phyloP scores from a whole-genome alignment of 371 early-diverging fungal species.

The Mucor plumbeus region DNA sequence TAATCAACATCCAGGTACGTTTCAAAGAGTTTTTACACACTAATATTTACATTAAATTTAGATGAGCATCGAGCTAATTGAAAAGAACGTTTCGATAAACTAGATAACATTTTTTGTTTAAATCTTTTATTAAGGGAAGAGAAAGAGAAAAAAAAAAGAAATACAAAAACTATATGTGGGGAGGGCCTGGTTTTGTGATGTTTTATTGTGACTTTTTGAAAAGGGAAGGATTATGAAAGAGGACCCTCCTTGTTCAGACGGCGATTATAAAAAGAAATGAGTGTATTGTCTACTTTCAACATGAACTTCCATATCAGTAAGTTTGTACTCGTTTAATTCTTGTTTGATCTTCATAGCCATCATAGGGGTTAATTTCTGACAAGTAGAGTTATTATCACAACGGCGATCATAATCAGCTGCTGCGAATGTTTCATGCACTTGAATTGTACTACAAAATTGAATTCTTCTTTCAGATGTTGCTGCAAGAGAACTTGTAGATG shows the following conservation, averaged over 20 bases:
- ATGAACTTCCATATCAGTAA: conserved; percentile 78
- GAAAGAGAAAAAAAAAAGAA: not conserved
- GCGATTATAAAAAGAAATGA: conserved; percentile 69
- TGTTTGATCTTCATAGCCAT: conserved; percentile 77
- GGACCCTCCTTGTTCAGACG: not conserved
- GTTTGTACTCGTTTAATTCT: conserved; percentile 80
- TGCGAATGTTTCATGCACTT: conserved; percentile 71
- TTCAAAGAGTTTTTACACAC: not conserved
- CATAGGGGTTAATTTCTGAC: conserved; percentile 65
- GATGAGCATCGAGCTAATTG: conserved; percentile 19
- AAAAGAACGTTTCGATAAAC: conserved; percentile 18
- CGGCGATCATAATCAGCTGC: conserved; percentile 74
- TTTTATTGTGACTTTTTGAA: not conserved
- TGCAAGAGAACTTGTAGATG: conserved; percentile 35
- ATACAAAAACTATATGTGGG: not conserved
- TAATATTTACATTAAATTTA: conserved; percentile 12
- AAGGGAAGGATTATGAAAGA: not conserved
- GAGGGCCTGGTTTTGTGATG: conserved; percentile 1
- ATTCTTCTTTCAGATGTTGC: conserved; percentile 34
- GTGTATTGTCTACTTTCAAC: conserved; percentile 74
- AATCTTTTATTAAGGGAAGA: not conserved
- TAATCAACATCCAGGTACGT: not conserved
- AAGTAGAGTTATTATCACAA: conserved; percentile 66
- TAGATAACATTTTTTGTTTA: conserved; percentile 9
- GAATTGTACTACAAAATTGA: conserved; percentile 66